Evolutionary conservation across 2,329 filamentous ascomycete species (phyloP).

Genomic region (Clarireedia paspali): DNA sequence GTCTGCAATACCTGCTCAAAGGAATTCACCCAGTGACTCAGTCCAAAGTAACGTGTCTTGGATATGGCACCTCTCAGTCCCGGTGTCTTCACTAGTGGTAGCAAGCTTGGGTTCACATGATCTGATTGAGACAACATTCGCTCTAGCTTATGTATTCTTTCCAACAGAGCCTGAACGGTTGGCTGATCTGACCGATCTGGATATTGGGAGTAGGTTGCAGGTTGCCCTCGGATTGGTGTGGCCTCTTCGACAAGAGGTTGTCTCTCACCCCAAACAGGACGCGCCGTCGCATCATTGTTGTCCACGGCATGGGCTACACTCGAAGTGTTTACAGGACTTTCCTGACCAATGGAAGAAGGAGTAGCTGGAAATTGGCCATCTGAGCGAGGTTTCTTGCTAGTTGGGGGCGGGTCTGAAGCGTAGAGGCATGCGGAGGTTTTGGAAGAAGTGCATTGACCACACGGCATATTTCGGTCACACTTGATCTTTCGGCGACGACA

Average conservation of each 20-base stretch:
- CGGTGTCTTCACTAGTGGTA: not conserved
- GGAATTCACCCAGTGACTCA: conserved; percentile 17
- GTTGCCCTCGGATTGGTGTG: not conserved
- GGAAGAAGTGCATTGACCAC: conserved; percentile 6
- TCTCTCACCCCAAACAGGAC: not conserved
- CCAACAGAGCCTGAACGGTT: conserved; percentile 1
- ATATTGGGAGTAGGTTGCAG: not conserved
- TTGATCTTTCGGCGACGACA: conserved; percentile 30
- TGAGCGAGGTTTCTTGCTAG: not conserved
- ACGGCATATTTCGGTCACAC: conserved; percentile 9
- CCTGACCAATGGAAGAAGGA: not conserved
- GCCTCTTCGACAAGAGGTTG: not conserved
- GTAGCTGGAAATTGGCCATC: not conserved
- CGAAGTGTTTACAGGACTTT: not conserved
- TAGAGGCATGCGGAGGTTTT: conserved; percentile 5
- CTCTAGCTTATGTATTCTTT: conserved; percentile 4
- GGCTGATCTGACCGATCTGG: not conserved
- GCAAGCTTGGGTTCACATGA: not conserved
- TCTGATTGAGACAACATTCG: not conserved
- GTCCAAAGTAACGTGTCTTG: conserved; percentile 17
- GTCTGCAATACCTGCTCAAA: conserved; percentile 11
- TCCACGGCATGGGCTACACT: not conserved
- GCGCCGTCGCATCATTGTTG: not conserved
- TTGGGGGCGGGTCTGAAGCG: not conserved
- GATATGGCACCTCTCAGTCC: conserved; percentile 11